These are phyloP conservation scores for Acanthamoeba lenticulata DNA, from an alignment of 208 protist species.

Conservation along the genomic window DNA sequence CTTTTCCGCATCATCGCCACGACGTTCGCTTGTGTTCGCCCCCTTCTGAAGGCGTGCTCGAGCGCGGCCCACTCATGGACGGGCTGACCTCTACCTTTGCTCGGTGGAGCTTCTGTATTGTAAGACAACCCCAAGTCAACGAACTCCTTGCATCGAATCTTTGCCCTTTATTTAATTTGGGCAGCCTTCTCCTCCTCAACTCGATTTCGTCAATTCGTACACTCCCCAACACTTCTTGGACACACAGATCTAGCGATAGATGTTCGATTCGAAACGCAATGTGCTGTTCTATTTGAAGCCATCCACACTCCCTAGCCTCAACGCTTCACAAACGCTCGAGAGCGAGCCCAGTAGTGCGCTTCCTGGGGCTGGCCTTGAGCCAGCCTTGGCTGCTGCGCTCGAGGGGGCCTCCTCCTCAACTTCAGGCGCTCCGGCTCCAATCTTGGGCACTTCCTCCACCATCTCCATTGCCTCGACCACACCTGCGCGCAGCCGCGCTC, in stretches of 20 bases:
- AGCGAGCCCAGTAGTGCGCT: too few relatives aligned
- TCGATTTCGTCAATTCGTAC: not conserved
- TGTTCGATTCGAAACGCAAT: slow-evolving; percentile 53
- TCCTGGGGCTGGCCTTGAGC: too few relatives aligned
- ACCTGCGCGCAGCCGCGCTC: not conserved
- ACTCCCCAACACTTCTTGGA: not conserved
- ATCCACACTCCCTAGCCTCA: not conserved
- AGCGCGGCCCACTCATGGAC: not conserved
- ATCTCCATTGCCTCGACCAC: not conserved
- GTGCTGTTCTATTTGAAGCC: slow-evolving; percentile 12
- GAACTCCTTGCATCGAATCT: not conserved
- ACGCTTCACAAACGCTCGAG: not conserved
- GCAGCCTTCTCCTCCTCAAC: not conserved
- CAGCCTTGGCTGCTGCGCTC: too few relatives aligned
- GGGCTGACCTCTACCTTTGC: not conserved
- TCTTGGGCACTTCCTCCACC: not conserved
- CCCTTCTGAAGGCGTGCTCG: not conserved
- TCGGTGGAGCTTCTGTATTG: not conserved
- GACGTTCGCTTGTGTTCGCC: not conserved
- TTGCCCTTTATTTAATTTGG: not conserved
- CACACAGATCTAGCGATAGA: not conserved
- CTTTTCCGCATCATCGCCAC: not conserved
- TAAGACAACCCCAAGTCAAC: not conserved
- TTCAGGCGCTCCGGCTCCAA: not conserved
- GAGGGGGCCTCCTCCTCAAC: not conserved